phyloP scores from a whole-genome alignment of 805 yeast species.

The Candida golubevii region DNA sequence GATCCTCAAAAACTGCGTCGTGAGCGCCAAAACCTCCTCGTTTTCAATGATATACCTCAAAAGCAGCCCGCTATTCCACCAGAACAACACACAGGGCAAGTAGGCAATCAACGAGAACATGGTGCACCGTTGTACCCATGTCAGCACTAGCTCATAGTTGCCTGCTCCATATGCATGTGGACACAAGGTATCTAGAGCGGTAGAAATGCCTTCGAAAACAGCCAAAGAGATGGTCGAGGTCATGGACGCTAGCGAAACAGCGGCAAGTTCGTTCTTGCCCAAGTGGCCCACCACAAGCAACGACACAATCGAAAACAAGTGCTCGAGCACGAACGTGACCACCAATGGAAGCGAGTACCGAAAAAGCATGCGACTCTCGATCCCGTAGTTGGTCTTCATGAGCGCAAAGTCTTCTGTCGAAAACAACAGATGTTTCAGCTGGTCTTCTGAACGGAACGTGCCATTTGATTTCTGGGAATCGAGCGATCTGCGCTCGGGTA shows the following conservation, averaged over 20 bases:
- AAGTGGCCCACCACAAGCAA: constrained; percentile 43
- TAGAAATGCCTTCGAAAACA: constrained; percentile 43
- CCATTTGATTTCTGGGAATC: not conserved
- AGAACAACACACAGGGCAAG: constrained; percentile 36
- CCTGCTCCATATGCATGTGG: constrained; percentile 46
- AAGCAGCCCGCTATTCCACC: constrained; percentile 36
- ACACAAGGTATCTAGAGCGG: constrained; percentile 42
- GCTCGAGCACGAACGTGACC: constrained; percentile 40
- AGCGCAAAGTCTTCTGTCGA: constrained; percentile 30
- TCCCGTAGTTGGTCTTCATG: constrained; percentile 23
- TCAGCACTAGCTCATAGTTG: constrained; percentile 33
- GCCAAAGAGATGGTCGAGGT: constrained; percentile 43
- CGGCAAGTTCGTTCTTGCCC: constrained; percentile 43
- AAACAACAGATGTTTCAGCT: constrained; percentile 10
- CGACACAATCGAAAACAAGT: constrained; percentile 40
- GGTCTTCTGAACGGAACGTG: constrained; percentile 5
- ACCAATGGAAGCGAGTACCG: constrained; percentile 38
- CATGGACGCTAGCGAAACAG: constrained; percentile 44
- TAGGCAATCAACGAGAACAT: constrained; percentile 30
- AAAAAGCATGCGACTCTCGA: constrained; percentile 26
- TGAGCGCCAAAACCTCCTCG: constrained; percentile 31
- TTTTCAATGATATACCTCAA: constrained; percentile 30
- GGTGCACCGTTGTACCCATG: constrained; percentile 37
- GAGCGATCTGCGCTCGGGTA: constrained; percentile 1
- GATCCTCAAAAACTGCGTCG: constrained; percentile 32